Percentiles rank a stretch among this genome's conserved stretches.
phyloP scores from a whole-genome alignment of 768 basidiomycete genomes.

The Boletus vermiculosoides region DNA sequence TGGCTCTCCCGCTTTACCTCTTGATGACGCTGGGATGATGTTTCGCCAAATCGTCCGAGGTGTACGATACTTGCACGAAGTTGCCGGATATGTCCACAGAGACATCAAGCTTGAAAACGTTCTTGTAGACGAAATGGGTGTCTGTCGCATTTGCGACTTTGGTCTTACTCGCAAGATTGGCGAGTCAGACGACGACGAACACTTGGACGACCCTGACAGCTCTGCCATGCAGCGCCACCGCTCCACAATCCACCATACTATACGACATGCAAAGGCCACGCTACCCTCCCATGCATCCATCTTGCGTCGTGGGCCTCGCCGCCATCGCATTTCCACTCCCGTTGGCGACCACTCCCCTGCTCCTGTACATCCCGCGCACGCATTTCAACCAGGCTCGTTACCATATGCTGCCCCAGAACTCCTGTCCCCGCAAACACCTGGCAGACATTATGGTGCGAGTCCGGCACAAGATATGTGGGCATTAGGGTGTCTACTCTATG shows the following conservation, averaged over 20 bases:
- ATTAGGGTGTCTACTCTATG: slow-evolving; percentile 84
- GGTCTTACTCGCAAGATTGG: slow-evolving; percentile 73
- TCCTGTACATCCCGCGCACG: slow-evolving; percentile 34
- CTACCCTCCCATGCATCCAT: slow-evolving; percentile 15
- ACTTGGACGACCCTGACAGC: slow-evolving; percentile 9
- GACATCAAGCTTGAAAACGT: slow-evolving; percentile 98
- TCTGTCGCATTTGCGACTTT: slow-evolving; percentile 86
- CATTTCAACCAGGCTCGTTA: slow-evolving; percentile 77
- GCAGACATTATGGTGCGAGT: slow-evolving; percentile 34
- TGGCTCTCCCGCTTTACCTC: slow-evolving; percentile 62
- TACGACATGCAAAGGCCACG: slow-evolving; percentile 25
- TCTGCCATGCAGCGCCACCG: slow-evolving; percentile 23
- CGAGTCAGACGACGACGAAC: slow-evolving; percentile 41
- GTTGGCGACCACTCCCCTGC: slow-evolving; percentile 30
- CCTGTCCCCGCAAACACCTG: slow-evolving; percentile 56
- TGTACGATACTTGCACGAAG: slow-evolving; percentile 78
- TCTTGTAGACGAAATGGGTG: slow-evolving; percentile 82
- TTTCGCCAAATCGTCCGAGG: slow-evolving; percentile 85
- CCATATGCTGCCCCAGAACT: slow-evolving; percentile 92
- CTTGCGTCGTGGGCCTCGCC: slow-evolving; percentile 38
- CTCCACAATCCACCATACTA: slow-evolving; percentile 28
- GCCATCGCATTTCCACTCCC: slow-evolving; percentile 50
- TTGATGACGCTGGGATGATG: slow-evolving; percentile 81
- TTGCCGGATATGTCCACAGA: slow-evolving; percentile 77
- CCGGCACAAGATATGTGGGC: slow-evolving; percentile 97